Evolutionary conservation across 257 asterid species (phyloP), one percentile per base, ranked within the genome.

Genomic region (Solanum sitiens): DNA sequence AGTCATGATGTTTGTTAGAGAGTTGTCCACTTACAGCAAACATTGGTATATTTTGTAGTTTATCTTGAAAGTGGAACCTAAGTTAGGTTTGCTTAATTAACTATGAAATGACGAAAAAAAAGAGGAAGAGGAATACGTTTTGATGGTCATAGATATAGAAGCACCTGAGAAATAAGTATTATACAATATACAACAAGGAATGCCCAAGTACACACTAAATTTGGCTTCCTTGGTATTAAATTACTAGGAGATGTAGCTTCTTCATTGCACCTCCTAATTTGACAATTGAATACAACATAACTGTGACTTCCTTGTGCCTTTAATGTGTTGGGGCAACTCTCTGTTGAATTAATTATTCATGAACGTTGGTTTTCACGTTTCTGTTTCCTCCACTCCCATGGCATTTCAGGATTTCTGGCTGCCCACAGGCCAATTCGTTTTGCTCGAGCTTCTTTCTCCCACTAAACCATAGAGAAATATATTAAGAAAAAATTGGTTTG

Each of bases 351-450:
- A 3, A 8, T n/a, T 74, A 6, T 80, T 82, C 27, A 13, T 3
- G 79, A 71, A 85, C 86, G 88, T 90, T 96, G 93, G 83, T 92
- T 95, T 89, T 94, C 94, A 20, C 99, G 99, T 87, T 90, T 90
- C 84, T 95, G 91, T 91, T 94, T 97, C 70, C 99, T 94, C 98
- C 99, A 96, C 85, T 97, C 98, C 99, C 98, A 96, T 84, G 99
- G 99, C 99, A 90, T 96, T 89, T 96, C 97, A n/a, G 99, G 99
- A 88, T 97, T 95, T 4, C 90, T 42, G 18, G 94, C 80, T 1
- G 98, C 92, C 98, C 99, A 97, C 77, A 95, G 68, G 10, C 99
- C 99, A 14, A 94, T 80, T 32, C 94, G 90, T 83, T 96, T 97
- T 13, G 95, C 96, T 74, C 95, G 91, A 30, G 99, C 98, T 86